Evolutionary conservation across 441 rosid species (phyloP).

Genomic region (Metrosideros polymorpha): DNA sequence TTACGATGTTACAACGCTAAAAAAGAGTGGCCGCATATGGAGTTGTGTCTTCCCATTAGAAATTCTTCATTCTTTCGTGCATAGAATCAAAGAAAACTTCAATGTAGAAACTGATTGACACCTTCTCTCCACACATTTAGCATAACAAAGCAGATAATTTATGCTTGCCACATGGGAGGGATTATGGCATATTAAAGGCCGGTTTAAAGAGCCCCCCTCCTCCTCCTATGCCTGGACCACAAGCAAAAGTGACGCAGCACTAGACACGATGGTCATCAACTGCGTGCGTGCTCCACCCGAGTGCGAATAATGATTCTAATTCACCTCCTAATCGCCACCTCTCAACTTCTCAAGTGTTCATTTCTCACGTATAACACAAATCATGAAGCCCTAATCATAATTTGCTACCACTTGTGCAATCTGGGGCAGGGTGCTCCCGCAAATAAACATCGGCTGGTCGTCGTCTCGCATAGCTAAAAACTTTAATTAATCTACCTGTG

Average conservation of each 20-base stretch:
- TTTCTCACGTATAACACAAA: background rate
- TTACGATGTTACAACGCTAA: too few relatives aligned
- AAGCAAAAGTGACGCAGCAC: background rate
- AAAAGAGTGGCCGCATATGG: background rate
- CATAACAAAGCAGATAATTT: background rate
- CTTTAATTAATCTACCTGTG: background rate
- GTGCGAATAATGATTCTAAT: background rate
- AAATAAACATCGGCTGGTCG: background rate
- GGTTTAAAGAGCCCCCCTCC: background rate
- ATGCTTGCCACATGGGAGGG: background rate
- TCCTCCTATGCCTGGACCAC: background rate
- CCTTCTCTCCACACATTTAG: background rate
- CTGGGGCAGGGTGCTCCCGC: background rate
- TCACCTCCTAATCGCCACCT: background rate
- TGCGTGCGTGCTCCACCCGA: background rate
- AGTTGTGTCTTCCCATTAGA: background rate
- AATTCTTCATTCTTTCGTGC: background rate
- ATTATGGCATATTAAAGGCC: background rate
- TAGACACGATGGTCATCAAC: background rate
- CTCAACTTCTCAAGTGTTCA: background rate
- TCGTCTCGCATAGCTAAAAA: background rate
- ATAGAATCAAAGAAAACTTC: background rate
- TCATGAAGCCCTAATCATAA: background rate
- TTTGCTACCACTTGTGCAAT: background rate
- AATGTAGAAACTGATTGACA: background rate